Base-by-base conservation (phyloP, 2,329 filamentous ascomycete genomes). In the Botrytis cinerea region DNA sequence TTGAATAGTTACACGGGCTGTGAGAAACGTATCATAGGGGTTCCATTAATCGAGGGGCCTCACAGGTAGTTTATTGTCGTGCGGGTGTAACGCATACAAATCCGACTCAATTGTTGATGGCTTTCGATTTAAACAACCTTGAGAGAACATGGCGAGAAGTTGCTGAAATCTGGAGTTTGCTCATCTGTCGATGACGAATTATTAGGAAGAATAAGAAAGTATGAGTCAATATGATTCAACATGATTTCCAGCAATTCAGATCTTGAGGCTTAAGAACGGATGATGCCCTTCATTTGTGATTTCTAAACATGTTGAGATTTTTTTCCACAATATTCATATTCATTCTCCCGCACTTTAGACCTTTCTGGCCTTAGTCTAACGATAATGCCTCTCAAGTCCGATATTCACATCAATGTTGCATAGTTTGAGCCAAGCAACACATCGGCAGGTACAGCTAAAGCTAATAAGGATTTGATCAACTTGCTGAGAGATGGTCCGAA, bases 371-470 rank as follows among this genome's bases (percentile, higher is more conserved):
- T 38, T 14, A 9, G 2, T 10, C 12, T 35, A 57, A 54, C 32
- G 57, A 79, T 35, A 46, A 83, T 83, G 82, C 75, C 81, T 73
- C 78, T 83, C 43, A 75, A 73, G 61, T 80, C 78, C 45, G 85
- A 87, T 71, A 75, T 87, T 72, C 80, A 73, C 32, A 75, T 87
- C 69, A 79, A 85, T 75, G 78, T 78, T 25, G 79, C 81, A 28
- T 85, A 84, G 73, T 86, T 88, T 76, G 80, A 83, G 72, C 82
- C 82, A 35, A 78, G 79, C 12, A 78, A 81, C 6, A 81, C 83
- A 35, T 77, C 82, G 46, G 78, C 84, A 59, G 79, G 85, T 74
- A 85, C 85, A 0, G 75, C 81, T 18, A 80, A 82, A 20, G 82
- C 85, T 76, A 88, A 87, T 74, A 79, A 83, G n/a, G 77, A 79